Evolutionary conservation across 148 eudicot genomes (phyloP), one percentile per base, ranked within the genome.

Genomic region (Diospyros lotus): DNA sequence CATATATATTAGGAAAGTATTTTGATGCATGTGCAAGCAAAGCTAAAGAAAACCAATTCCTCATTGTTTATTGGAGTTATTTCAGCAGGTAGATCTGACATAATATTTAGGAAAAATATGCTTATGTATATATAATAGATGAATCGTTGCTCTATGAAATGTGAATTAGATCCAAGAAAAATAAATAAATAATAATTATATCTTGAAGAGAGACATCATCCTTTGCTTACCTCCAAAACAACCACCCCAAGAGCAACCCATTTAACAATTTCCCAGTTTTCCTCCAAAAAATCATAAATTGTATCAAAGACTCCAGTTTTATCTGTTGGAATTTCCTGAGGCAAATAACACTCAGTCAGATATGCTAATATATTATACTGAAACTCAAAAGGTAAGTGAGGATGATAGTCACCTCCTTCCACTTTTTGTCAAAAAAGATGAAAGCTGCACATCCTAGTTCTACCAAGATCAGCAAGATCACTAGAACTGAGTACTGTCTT

Each of bases 211-310:
- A 5, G 64, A 4, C 5, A 41, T 69, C 12, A 41, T 66, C 38
- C 28, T 6, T 44, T 53, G 55, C 75, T 84, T 73, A 92, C 98
- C 95, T 94, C 86, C 15, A 94, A 84, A 64, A 90, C 82, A 87
- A 94, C 97, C 84, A 82, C 78, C 41, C 97, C 98, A 80, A 94
- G 93, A 82, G 91, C 89, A 81, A 90, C 93, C 98, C 97, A 94
- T 81, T 84, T 94, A 38, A 79, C 77, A 79, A 87, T 84, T 11
- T 73, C 76, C 98, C 98, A 94, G 82, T 94, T 81, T 67, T 87
- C 81, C 14, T 83, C 85, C 69, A 94, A 84, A 81, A 90, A 94
- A 18, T 82, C 89, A 83, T 84, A 89, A 44, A 94, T 89, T 91
- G 73, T 84, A 66, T 80, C 85, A 69, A 92, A 94, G 78, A 85